phyloP scores from a whole-genome alignment of 768 basidiomycete species.

The Termitomyces bulborhizus region DNA sequence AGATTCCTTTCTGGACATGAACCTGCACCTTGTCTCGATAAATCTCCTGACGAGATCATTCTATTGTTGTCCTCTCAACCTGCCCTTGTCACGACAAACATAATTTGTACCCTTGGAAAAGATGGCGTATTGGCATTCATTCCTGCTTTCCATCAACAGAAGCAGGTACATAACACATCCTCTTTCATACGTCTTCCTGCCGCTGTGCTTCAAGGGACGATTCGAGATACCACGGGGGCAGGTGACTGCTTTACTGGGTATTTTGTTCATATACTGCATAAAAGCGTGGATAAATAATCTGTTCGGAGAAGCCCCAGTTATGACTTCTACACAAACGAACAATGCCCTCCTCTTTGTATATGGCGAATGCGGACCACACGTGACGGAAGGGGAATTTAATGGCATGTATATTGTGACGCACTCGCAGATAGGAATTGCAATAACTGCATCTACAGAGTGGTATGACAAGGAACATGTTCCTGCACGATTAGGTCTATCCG shows the following conservation, averaged over 20 bases:
- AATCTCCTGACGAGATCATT: constrained; percentile 12
- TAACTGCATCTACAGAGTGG: constrained; percentile 20
- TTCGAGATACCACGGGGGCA: constrained; percentile 55
- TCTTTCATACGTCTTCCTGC: constrained; percentile 39
- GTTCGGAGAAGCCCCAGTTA: not conserved
- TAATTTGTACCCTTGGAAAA: constrained; percentile 53
- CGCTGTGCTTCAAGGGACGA: constrained; percentile 30
- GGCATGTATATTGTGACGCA: constrained; percentile 11
- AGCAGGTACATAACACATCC: constrained; percentile 12
- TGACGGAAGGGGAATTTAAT: constrained; percentile 23
- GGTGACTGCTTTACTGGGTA: constrained; percentile 64
- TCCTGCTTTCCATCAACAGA: constrained; percentile 19
- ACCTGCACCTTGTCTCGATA: constrained; percentile 3
- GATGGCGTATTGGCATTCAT: constrained; percentile 42
- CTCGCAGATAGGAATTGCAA: not conserved
- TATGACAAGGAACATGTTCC: constrained; percentile 28
- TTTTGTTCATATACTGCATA: constrained; percentile 29
- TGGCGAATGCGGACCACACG: constrained; percentile 19
- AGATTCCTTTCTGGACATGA: constrained; percentile 15
- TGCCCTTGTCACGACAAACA: constrained; percentile 30
- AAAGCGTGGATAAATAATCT: not conserved
- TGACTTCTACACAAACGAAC: not conserved
- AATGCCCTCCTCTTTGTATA: constrained; percentile 25
- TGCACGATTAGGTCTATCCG: constrained; percentile 21
- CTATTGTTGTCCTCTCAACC: constrained; percentile 16